Percentiles rank a stretch among this genome's conserved stretches.
Evolutionary conservation across 768 basidiomycete genomes (phyloP).

Genomic region (Lactifluus rugatus): DNA sequence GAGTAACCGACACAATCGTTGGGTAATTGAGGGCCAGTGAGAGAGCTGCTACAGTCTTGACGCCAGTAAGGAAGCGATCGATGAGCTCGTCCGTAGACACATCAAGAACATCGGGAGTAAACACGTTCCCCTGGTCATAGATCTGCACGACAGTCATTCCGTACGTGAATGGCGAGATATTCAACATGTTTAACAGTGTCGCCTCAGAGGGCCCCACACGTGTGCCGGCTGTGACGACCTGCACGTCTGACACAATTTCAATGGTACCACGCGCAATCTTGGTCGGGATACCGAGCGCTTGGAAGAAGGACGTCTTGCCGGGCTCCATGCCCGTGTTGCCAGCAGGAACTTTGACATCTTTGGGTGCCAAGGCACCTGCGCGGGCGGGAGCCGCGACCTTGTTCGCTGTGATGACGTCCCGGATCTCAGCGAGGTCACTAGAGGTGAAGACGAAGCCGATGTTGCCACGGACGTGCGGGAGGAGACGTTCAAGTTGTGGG

Average conservation of each 20-base stretch:
- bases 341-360: slow-evolving; percentile 84
- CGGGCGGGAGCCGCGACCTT: slow-evolving; percentile 98
- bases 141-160: slow-evolving; percentile 98
- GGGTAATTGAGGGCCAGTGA: slow-evolving; percentile 95
- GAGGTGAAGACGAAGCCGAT: slow-evolving; percentile 98
- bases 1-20: slow-evolving; percentile 85
- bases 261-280: slow-evolving; percentile 99
- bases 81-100: slow-evolving; percentile 86
- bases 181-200: slow-evolving; percentile 97
- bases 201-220: slow-evolving; percentile 98
- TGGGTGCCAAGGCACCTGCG: slow-evolving; percentile 92
- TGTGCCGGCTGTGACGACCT: slow-evolving; percentile 85
- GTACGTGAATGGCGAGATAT: slow-evolving; percentile 99
- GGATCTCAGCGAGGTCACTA: slow-evolving; percentile 86
- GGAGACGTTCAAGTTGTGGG: slow-evolving; percentile 93
- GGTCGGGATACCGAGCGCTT: slow-evolving; percentile 98
- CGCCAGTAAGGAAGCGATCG: slow-evolving; percentile 83
- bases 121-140: slow-evolving; percentile 87
- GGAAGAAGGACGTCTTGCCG: slow-evolving; percentile 99
- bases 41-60: slow-evolving; percentile 93
- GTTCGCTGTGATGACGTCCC: slow-evolving; percentile 89
- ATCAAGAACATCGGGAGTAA: slow-evolving; percentile 85
- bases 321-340: slow-evolving; percentile 99
- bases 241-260: slow-evolving; percentile 95
- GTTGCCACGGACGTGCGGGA: slow-evolving; percentile 94